phyloP scores from a whole-genome alignment of 192 early-diverging fungal genomes.

The Backusella mclennaniae region DNA sequence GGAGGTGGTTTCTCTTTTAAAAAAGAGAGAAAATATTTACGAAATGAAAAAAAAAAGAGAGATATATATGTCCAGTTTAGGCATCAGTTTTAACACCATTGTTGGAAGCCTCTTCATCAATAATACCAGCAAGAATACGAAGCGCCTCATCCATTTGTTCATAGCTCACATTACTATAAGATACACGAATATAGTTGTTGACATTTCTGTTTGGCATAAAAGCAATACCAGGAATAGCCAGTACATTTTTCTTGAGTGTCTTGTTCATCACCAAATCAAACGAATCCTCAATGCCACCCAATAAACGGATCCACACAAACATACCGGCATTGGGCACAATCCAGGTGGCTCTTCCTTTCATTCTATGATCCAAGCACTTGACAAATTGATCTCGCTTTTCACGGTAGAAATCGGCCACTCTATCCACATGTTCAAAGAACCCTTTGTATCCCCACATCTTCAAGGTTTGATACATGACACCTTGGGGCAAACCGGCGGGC shows the following conservation, averaged over 20 bases:
- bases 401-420: slow-evolving; percentile 73
- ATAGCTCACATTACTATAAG: slow-evolving; percentile 64
- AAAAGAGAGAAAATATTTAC: background rate
- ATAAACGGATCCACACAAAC: slow-evolving; percentile 82
- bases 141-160: slow-evolving; percentile 66
- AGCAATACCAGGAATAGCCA: slow-evolving; percentile 67
- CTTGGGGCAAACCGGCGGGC: slow-evolving; percentile 80
- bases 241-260: slow-evolving; percentile 58
- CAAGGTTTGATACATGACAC: slow-evolving; percentile 67
- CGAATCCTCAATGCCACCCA: slow-evolving; percentile 47
- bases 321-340: slow-evolving; percentile 51
- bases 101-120: slow-evolving; percentile 34
- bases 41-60: background rate
- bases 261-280: slow-evolving; percentile 61
- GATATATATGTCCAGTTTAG: background rate
- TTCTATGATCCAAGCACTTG: slow-evolving; percentile 53
- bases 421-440: slow-evolving; percentile 69
- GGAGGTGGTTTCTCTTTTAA: background rate
- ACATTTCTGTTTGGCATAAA: slow-evolving; percentile 37
- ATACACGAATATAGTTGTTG: slow-evolving; percentile 62
- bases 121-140: slow-evolving; percentile 52
- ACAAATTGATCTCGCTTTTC: slow-evolving; percentile 71
- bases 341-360: slow-evolving; percentile 63
- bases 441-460: slow-evolving; percentile 76
- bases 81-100: background rate